A percentile compares a stretch with the other conserved stretches of the same genome.
Evolutionary conservation across 1,284 basidiomycete species (phyloP).

Genomic region (Tilletia horrida): DNA sequence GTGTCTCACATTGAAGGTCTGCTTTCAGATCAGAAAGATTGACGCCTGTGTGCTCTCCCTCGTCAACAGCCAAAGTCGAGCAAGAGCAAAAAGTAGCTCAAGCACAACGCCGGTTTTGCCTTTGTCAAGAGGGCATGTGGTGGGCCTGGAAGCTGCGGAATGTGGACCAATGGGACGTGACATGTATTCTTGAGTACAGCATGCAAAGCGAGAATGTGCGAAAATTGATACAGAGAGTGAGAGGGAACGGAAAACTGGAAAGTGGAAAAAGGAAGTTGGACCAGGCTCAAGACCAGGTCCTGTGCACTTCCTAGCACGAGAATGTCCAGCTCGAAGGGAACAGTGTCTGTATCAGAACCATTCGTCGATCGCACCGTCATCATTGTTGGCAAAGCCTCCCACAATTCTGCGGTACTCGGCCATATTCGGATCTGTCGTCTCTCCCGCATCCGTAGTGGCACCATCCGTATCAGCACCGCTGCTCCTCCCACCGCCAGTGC

Average conservation of each 20-base stretch:
- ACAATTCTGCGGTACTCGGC: conserved; percentile 11
- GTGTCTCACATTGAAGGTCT: not conserved
- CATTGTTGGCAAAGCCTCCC: not conserved
- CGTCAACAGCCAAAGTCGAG: conserved; percentile 8
- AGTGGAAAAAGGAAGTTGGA: not conserved
- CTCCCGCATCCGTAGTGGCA: not conserved
- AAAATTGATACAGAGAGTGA: not conserved
- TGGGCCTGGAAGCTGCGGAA: no score
- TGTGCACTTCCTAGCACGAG: no score
- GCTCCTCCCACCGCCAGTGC: not conserved
- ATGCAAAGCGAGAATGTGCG: not conserved
- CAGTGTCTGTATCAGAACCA: not conserved
- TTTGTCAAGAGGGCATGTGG: not conserved
- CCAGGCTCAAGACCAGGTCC: no score
- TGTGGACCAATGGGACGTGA: not conserved
- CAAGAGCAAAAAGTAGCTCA: not conserved
- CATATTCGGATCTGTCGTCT: not conserved
- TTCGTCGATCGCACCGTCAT: not conserved
- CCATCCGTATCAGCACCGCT: conserved; percentile 10
- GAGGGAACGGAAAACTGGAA: no score
- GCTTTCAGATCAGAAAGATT: not conserved
- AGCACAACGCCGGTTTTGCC: no score
- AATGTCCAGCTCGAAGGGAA: no score
- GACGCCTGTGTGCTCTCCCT: not conserved
- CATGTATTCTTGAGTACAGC: not conserved